Conservation (phyloP, 2,329 filamentous ascomycete species). For the Colletotrichum eremochloae region DNA sequence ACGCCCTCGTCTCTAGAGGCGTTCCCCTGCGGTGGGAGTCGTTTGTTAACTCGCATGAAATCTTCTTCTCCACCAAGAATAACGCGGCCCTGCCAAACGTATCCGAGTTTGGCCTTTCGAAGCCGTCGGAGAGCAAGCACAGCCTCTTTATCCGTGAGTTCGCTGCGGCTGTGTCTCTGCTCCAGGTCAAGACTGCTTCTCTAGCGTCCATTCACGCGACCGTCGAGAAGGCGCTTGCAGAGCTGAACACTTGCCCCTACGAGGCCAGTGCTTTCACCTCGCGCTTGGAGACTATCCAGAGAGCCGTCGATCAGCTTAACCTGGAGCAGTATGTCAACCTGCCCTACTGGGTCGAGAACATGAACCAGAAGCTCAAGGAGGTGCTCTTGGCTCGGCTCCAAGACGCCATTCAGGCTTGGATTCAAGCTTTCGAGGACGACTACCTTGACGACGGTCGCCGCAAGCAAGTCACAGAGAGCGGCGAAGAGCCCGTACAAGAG, state of each 20-base stretch:
- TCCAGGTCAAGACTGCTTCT: conserved; percentile 89
- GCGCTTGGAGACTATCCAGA: conserved; percentile 87
- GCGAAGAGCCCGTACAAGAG: conserved; percentile 62
- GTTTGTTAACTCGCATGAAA: conserved; percentile 95
- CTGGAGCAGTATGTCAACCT: conserved; percentile 96
- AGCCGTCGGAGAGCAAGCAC: conserved; percentile 86
- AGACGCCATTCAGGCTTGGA: conserved; percentile 88
- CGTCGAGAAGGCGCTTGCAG: conserved; percentile 83
- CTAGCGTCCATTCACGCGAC: conserved; percentile 84
- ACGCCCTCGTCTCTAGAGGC: conserved; percentile 85
- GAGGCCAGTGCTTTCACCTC: conserved; percentile 82
- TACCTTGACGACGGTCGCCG: conserved; percentile 65
- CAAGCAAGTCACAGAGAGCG: conserved; percentile 60
- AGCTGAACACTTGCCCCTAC: conserved; percentile 88
- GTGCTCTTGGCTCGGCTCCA: conserved; percentile 87
- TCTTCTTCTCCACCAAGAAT: conserved; percentile 74
- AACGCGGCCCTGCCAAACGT: conserved; percentile 52
- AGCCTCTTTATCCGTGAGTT: conserved; percentile 97
- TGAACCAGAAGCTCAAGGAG: conserved; percentile 87
- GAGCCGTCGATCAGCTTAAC: conserved; percentile 95
- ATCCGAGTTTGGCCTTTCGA: conserved; percentile 59
- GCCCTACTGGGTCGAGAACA: conserved; percentile 86
- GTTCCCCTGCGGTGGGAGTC: conserved; percentile 96
- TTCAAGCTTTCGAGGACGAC: conserved; percentile 81
- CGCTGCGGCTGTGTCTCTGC: conserved; percentile 84